Percentiles rank a stretch among this genome's conserved stretches.
Conservation (phyloP, 306 rosid genomes). For the Ceratonia siliqua region DNA sequence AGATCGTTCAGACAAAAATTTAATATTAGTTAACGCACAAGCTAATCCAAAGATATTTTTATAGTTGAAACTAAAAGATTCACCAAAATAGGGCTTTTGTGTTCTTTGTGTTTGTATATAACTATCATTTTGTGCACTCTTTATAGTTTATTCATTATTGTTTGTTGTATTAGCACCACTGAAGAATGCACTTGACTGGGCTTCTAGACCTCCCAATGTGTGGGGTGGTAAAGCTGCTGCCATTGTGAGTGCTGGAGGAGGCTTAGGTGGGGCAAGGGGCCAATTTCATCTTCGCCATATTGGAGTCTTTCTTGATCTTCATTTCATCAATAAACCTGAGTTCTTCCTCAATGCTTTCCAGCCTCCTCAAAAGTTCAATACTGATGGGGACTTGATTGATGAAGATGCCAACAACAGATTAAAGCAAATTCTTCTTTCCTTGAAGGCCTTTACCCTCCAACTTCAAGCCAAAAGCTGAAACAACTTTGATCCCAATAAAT, state of each 20-base stretch:
- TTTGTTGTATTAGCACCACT: constrained; percentile 40
- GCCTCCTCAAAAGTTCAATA: constrained; percentile 51
- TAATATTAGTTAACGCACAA: too few species aligned
- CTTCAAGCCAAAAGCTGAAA: constrained; percentile 29
- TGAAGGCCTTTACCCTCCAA: constrained; percentile 43
- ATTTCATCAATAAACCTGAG: constrained; percentile 67
- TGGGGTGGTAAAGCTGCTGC: constrained; percentile 53
- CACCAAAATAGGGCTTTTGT: too few species aligned
- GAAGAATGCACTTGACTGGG: constrained; percentile 72
- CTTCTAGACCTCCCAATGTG: constrained; percentile 60
- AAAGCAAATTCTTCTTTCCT: constrained; percentile 44
- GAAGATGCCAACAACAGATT: constrained; percentile 27
- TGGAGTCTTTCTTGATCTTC: constrained; percentile 62
- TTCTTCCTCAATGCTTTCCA: constrained; percentile 44
- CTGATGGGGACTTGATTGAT: constrained; percentile 50
- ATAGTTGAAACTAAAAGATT: too few species aligned
- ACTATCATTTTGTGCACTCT: not conserved
- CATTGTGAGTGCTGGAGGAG: constrained; percentile 35
- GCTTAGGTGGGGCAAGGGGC: constrained; percentile 53
- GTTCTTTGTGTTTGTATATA: too few species aligned
- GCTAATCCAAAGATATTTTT: too few species aligned
- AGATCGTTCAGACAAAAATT: too few species aligned
- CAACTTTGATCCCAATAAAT: not conserved
- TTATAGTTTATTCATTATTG: not conserved
- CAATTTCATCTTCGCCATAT: constrained; percentile 68